Percentiles rank a stretch among this genome's conserved stretches.
Conservation (phyloP, 345 rosid genomes). For the Dipteronia dyeriana region DNA sequence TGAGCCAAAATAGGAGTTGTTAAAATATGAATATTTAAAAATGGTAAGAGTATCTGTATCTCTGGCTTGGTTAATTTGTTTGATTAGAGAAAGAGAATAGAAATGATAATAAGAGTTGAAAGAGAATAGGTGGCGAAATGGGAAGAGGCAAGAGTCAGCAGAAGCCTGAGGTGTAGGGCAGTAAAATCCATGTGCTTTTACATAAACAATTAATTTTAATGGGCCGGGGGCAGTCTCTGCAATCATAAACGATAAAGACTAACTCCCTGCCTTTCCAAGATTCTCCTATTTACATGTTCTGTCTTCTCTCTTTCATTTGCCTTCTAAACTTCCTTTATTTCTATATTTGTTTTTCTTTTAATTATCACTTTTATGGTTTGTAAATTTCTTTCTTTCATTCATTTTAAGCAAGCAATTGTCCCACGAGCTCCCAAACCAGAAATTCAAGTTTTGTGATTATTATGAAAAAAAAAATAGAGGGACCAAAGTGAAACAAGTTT, state of each 20-base stretch:
- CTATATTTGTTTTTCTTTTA: background rate
- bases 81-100: background rate
- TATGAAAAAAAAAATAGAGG: too few relatives aligned
- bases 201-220: background rate
- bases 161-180: background rate
- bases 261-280: constrained; percentile 11
- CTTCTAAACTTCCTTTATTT: background rate
- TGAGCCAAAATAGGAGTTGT: background rate
- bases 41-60: background rate
- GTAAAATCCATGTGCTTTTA: constrained; percentile 26
- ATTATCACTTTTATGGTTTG: background rate
- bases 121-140: constrained; percentile 13
- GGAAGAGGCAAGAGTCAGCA: constrained; percentile 20
- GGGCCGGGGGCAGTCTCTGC: constrained; percentile 1
- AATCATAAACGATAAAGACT: constrained; percentile 19
- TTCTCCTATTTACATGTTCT: background rate
- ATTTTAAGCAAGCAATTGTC: background rate
- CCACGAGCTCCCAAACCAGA: too few relatives aligned
- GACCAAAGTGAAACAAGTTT: too few relatives aligned
- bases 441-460: too few relatives aligned
- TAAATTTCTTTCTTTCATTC: too few relatives aligned
- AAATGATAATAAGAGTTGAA: background rate
- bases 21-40: too few relatives aligned
- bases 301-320: background rate
- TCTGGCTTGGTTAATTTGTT: background rate